These are phyloP conservation scores for Dictyostelium brefeldianum DNA, from an alignment of 78 protist species.

Conservation along the genomic window DNA sequence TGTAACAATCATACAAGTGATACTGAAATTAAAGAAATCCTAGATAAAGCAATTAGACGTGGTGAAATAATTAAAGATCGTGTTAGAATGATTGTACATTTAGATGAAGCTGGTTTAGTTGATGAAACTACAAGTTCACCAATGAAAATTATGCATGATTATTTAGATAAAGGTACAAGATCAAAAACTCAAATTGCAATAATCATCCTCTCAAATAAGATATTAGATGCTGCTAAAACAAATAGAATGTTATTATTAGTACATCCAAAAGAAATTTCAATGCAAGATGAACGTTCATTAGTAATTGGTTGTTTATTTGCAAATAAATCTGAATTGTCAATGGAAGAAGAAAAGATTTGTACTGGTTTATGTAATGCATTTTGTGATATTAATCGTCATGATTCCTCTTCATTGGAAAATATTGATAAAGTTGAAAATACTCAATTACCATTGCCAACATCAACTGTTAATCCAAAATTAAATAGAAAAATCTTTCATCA, in stretches of 20 bases:
- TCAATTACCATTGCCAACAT: not conserved
- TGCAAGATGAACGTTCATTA: constrained; percentile 22
- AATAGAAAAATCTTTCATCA: constrained; percentile 42
- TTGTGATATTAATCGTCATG: not conserved
- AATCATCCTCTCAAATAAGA: constrained; percentile 40
- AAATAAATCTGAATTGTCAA: not conserved
- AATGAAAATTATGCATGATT: constrained; percentile 78
- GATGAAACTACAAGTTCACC: constrained; percentile 56
- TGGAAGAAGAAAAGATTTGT: not conserved
- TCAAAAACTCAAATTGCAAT: constrained; percentile 12
- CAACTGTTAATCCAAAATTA: not conserved
- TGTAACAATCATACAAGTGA: constrained; percentile 71
- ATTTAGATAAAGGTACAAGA: constrained; percentile 54
- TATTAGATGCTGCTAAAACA: constrained; percentile 79
- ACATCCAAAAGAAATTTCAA: constrained; percentile 35
- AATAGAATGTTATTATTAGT: constrained; percentile 54
- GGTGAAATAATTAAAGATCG: constrained; percentile 3
- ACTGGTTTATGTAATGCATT: constrained; percentile 19
- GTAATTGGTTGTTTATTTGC: constrained; percentile 52
- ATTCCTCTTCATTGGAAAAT: not conserved
- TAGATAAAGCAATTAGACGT: constrained; percentile 53
- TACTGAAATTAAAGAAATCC: constrained; percentile 18
- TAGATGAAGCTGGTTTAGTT: constrained; percentile 76
- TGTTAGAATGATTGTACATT: constrained; percentile 23
- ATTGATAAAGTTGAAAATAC: not conserved